These are phyloP conservation scores for Diaporthe caulivora DNA, from an alignment of 2,329 filamentous ascomycete species.

Conservation along the genomic window DNA sequence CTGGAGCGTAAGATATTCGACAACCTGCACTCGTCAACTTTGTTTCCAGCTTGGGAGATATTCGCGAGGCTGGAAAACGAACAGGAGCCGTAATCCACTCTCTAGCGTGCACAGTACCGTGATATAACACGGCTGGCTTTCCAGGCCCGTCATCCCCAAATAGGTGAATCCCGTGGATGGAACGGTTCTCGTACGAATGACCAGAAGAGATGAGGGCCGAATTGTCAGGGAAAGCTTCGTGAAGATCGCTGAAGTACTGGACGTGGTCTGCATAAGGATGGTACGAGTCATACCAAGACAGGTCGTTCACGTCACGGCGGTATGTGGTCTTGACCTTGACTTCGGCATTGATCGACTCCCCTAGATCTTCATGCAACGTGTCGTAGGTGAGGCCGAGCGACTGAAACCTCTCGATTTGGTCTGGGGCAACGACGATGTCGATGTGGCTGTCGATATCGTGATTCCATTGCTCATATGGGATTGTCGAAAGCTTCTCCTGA, in stretches of 20 bases:
- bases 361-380: neutral
- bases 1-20: constrained; percentile 66
- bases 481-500: neutral
- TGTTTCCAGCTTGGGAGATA: neutral
- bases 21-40: constrained; percentile 56
- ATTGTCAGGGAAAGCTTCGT: neutral
- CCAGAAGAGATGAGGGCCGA: neutral
- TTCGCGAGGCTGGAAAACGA: neutral
- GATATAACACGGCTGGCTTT: neutral
- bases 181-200: neutral
- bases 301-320: neutral
- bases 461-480: neutral
- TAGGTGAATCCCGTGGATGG: neutral
- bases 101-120: constrained; percentile 66
- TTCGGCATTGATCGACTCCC: neutral
- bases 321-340: neutral
- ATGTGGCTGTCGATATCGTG: neutral
- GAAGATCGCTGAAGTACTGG: constrained; percentile 3
- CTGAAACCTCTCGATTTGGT: neutral
- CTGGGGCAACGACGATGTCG: neutral
- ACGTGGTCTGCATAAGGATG: constrained; percentile 9
- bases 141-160: neutral
- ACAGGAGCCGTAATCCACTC: constrained; percentile 65
- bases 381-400: neutral
- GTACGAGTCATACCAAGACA: constrained; percentile 12